Conservation (phyloP, 2,329 filamentous ascomycete species). For the Pseudogymnoascus sp. region DNA sequence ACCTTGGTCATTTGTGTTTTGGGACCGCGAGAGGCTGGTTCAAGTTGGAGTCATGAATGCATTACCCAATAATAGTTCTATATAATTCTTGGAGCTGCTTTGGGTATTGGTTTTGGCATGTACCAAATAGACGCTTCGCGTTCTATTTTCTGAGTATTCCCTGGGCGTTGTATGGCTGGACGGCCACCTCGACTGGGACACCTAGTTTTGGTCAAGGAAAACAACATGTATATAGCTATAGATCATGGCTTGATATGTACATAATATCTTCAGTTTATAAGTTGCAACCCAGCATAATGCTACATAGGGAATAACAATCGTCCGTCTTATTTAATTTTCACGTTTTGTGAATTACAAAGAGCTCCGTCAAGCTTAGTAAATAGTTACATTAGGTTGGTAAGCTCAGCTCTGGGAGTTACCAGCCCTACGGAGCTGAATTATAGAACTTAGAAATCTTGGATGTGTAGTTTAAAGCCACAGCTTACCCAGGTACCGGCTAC, state of each 20-base stretch:
- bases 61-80: background rate
- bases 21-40: background rate
- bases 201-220: background rate
- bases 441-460: background rate
- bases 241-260: background rate
- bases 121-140: background rate
- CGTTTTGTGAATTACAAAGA: background rate
- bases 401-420: background rate
- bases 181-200: background rate
- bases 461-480: background rate
- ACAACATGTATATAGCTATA: background rate
- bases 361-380: background rate
- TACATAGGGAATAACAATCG: background rate
- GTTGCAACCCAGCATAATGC: background rate
- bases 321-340: background rate
- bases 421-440: background rate
- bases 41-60: background rate
- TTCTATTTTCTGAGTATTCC: background rate
- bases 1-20: background rate
- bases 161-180: background rate
- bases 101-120: background rate
- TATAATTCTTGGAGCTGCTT: background rate
- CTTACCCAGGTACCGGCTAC: background rate
- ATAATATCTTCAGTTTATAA: background rate
- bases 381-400: background rate